phyloP scores from a whole-genome alignment of 345 rosid species.

The Melastoma malabathricum region DNA sequence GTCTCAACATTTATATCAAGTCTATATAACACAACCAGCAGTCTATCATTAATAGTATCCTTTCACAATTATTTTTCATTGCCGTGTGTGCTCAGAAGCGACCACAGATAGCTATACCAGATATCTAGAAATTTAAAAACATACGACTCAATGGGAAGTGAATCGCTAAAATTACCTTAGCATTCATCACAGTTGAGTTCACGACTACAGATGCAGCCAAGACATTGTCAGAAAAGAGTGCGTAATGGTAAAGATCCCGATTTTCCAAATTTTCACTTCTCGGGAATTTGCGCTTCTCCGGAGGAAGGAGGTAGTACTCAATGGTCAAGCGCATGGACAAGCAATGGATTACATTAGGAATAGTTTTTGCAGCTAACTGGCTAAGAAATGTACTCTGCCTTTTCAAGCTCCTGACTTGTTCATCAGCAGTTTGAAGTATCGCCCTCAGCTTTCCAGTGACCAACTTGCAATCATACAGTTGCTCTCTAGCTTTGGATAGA shows the following conservation, averaged over 20 bases:
- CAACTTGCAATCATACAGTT: constrained; percentile 84
- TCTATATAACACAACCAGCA: too few species aligned
- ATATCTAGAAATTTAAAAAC: background rate
- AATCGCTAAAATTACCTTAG: constrained; percentile 47
- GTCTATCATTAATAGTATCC: too few species aligned
- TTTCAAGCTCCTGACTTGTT: constrained; percentile 94
- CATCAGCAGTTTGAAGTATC: constrained; percentile 95
- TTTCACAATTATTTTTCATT: too few species aligned
- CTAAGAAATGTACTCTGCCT: constrained; percentile 97
- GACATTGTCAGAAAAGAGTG: constrained; percentile 97
- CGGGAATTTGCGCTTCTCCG: constrained; percentile 83
- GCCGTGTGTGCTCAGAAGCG: too few species aligned
- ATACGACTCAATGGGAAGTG: constrained; percentile 4
- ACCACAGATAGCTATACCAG: background rate
- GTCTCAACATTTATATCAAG: too few species aligned
- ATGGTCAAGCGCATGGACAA: constrained; percentile 92
- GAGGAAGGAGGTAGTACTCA: constrained; percentile 78
- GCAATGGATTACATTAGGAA: constrained; percentile 96
- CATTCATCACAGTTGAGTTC: constrained; percentile 83
- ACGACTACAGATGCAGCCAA: constrained; percentile 99
- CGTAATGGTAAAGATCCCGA: constrained; percentile 81
- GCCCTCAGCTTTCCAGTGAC: constrained; percentile 97
- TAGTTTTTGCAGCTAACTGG: constrained; percentile 97
- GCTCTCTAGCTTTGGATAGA: constrained; percentile 65
- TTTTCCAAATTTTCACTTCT: constrained; percentile 77